A percentile compares a stretch with the other conserved stretches of the same genome.
phyloP scores from a whole-genome alignment of 192 early-diverging fungal genomes.

The Coemansia sp. region DNA sequence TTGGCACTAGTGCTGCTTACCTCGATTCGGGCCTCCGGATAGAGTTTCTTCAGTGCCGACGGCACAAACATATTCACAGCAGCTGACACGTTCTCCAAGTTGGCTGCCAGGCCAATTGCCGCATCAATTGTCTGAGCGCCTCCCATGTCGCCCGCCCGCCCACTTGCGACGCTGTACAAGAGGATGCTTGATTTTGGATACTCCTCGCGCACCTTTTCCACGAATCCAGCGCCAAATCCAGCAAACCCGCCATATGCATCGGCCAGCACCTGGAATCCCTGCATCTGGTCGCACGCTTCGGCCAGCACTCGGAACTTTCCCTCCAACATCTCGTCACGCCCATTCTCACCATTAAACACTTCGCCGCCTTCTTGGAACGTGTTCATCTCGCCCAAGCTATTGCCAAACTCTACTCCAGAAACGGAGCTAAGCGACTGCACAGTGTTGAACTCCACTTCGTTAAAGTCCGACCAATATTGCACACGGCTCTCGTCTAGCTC shows the following conservation, averaged over 20 bases:
- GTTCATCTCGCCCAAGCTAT: constrained; percentile 56
- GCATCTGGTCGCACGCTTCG: constrained; percentile 45
- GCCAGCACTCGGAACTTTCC: constrained; percentile 30
- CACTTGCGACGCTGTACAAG: constrained; percentile 54
- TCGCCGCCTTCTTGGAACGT: constrained; percentile 58
- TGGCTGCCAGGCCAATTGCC: constrained; percentile 22
- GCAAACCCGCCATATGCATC: constrained; percentile 66
- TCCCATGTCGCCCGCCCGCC: not conserved
- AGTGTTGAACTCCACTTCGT: constrained; percentile 66
- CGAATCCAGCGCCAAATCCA: constrained; percentile 61
- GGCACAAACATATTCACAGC: constrained; percentile 36
- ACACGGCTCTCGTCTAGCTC: constrained; percentile 5
- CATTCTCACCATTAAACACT: constrained; percentile 36
- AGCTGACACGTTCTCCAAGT: constrained; percentile 29
- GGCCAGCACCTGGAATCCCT: constrained; percentile 73
- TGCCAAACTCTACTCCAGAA: constrained; percentile 56
- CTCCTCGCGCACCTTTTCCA: constrained; percentile 66
- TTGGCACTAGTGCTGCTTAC: constrained; percentile 3
- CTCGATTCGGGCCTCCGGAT: constrained; percentile 5
- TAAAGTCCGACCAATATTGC: constrained; percentile 77
- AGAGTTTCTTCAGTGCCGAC: not conserved
- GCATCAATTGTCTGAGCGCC: constrained; percentile 14
- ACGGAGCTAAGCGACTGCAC: constrained; percentile 60
- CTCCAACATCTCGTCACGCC: constrained; percentile 38
- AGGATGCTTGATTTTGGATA: constrained; percentile 64